phyloP scores from a whole-genome alignment of 1,284 basidiomycete species.

The Pyrrhoderma lamaoense region DNA sequence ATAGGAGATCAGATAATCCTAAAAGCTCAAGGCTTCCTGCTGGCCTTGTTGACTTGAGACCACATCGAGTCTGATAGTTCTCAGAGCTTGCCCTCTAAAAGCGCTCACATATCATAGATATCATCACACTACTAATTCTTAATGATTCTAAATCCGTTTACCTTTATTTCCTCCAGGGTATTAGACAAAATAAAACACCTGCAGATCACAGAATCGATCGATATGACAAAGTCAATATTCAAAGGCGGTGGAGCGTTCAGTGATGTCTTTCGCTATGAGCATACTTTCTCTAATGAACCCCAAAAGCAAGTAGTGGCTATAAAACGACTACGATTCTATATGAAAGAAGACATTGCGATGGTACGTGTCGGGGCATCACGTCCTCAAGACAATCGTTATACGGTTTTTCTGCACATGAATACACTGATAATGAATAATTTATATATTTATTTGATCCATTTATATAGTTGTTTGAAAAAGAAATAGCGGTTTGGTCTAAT shows the following conservation, averaged over 20 bases:
- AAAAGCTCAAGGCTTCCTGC: too few species aligned
- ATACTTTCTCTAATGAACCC: neutral
- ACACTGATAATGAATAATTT: too few species aligned
- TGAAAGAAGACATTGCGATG: slow-evolving; percentile 6
- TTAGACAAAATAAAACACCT: slow-evolving; percentile 1
- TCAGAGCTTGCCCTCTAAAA: too few species aligned
- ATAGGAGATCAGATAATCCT: too few species aligned
- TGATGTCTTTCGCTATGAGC: slow-evolving; percentile 3
- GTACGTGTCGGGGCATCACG: neutral
- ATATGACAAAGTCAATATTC: slow-evolving; percentile 3
- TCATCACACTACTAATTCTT: too few species aligned
- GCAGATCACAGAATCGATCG: neutral
- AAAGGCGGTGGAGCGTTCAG: slow-evolving; percentile 1
- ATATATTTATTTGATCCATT: neutral
- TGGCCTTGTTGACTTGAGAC: too few species aligned
- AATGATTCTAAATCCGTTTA: neutral
- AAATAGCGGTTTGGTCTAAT: slow-evolving; percentile 12
- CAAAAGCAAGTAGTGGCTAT: neutral
- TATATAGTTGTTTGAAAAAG: slow-evolving; percentile 10
- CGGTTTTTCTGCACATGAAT: too few species aligned
- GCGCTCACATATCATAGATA: too few species aligned
- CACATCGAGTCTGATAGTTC: too few species aligned
- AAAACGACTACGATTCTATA: slow-evolving; percentile 8
- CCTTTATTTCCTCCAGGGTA: neutral
- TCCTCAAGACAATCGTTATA: too few species aligned